Evolutionary conservation across 331 rosid species (phyloP).

Genomic region (Prunus yedoensis): DNA sequence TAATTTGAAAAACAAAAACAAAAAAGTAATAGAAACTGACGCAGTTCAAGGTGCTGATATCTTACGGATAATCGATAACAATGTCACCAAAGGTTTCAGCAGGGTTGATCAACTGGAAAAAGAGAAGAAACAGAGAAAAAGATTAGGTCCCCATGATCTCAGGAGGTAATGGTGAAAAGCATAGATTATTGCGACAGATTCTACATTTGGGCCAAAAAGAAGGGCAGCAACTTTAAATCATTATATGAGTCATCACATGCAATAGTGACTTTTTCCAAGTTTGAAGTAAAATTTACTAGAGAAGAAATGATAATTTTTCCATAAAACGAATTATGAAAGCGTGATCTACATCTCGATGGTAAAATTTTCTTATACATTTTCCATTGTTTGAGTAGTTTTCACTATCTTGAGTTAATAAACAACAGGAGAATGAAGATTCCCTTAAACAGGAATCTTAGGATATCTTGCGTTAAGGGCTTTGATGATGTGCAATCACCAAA

Average conservation of each 20-base stretch:
- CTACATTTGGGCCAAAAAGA: not conserved
- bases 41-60: conserved; percentile 27
- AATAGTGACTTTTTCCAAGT: not conserved
- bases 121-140: not conserved
- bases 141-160: conserved; percentile 4
- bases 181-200: not conserved
- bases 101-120: conserved; percentile 71
- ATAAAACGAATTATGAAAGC: not conserved
- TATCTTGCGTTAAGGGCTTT: not conserved
- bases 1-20: not conserved
- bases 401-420: not conserved
- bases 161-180: not conserved
- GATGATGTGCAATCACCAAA: not conserved
- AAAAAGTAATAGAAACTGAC: conserved; percentile 2
- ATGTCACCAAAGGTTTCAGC: conserved; percentile 96
- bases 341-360: not conserved
- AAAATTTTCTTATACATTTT: not conserved
- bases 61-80: conserved; percentile 92
- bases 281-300: not conserved
- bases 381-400: not conserved
- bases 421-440: not conserved
- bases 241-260: not conserved
- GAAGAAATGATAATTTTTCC: not conserved
- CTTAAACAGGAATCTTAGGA: not conserved
- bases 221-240: not conserved